These are phyloP conservation scores for Entomortierella chlamydospora DNA, from an alignment of 192 early-diverging fungal species.

Conservation along the genomic window DNA sequence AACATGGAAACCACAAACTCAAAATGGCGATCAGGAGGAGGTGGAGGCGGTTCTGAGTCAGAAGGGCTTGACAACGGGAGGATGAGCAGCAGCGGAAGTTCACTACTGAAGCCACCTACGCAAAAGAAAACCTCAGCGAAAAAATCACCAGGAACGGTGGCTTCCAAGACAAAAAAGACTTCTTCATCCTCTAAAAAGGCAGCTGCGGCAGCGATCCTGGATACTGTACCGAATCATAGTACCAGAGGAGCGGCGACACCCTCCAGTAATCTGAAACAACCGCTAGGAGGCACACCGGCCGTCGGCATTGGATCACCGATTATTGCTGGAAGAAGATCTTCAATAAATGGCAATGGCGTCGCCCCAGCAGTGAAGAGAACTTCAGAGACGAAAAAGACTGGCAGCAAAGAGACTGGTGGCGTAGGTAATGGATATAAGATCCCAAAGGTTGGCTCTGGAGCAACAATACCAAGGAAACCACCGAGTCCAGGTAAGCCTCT, in stretches of 20 bases:
- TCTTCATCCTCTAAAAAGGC: constrained; percentile 22
- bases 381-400: constrained; percentile 35
- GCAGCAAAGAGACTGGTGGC: constrained; percentile 26
- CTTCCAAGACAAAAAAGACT: constrained; percentile 20
- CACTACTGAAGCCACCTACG: constrained; percentile 13
- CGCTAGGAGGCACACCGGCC: constrained; percentile 20
- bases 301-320: constrained; percentile 21
- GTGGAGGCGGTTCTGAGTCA: constrained; percentile 45
- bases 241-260: constrained; percentile 20
- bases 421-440: constrained; percentile 47
- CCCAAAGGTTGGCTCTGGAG: constrained; percentile 38
- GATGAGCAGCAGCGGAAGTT: background rate
- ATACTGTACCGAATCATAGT: constrained; percentile 32
- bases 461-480: constrained; percentile 26
- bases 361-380: constrained; percentile 9
- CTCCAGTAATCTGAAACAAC: constrained; percentile 13
- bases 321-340: constrained; percentile 29
- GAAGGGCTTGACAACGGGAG: constrained; percentile 45
- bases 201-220: constrained; percentile 35
- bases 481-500: constrained; percentile 36
- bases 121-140: constrained; percentile 37
- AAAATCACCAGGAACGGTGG: constrained; percentile 13
- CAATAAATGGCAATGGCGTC: constrained; percentile 28
- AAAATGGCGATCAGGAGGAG: constrained; percentile 45
- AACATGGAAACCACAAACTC: constrained; percentile 13